Evolutionary conservation across 345 rosid genomes (phyloP).

Genomic region (Viola odorata): DNA sequence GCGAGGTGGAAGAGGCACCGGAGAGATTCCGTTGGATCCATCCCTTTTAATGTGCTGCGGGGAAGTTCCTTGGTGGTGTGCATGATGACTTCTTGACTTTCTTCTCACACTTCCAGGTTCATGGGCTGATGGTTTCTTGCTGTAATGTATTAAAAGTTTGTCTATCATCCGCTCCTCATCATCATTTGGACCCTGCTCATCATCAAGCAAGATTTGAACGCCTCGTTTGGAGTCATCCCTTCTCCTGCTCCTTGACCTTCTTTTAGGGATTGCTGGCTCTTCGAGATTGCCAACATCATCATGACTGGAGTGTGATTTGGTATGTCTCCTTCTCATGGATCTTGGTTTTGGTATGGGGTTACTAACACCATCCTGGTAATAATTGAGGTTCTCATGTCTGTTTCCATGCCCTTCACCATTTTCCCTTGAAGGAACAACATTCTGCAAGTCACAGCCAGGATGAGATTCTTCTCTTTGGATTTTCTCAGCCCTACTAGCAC

Average conservation of each 20-base stretch:
- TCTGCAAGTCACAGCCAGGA: slow-evolving; percentile 29
- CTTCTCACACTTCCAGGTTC: slow-evolving; percentile 42
- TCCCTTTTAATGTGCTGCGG: slow-evolving; percentile 18
- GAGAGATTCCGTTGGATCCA: slow-evolving; percentile 29
- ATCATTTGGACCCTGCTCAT: slow-evolving; percentile 45
- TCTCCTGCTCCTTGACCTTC: slow-evolving; percentile 56
- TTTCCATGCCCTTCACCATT: slow-evolving; percentile 19
- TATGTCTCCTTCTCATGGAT: slow-evolving; percentile 55
- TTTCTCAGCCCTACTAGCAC: slow-evolving; percentile 22
- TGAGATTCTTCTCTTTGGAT: slow-evolving; percentile 21
- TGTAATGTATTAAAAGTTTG: slow-evolving; percentile 80
- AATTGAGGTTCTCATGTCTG: slow-evolving; percentile 15
- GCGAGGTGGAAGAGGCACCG: slow-evolving; percentile 41
- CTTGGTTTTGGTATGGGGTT: slow-evolving; percentile 45
- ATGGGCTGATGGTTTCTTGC: slow-evolving; percentile 58
- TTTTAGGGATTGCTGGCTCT: slow-evolving; percentile 28
- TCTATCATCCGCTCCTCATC: slow-evolving; percentile 83
- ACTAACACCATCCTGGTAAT: slow-evolving; percentile 22
- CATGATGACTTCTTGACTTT: slow-evolving; percentile 48
- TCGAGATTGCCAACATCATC: slow-evolving; percentile 32
- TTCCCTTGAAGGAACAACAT: slow-evolving; percentile 18
- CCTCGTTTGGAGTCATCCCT: slow-evolving; percentile 61
- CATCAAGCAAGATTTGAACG: slow-evolving; percentile 56
- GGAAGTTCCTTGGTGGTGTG: slow-evolving; percentile 23
- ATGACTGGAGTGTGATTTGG: slow-evolving; percentile 32